Evolutionary conservation across 768 basidiomycete species (phyloP).

Genomic region (Coprinopsis cinerea): DNA sequence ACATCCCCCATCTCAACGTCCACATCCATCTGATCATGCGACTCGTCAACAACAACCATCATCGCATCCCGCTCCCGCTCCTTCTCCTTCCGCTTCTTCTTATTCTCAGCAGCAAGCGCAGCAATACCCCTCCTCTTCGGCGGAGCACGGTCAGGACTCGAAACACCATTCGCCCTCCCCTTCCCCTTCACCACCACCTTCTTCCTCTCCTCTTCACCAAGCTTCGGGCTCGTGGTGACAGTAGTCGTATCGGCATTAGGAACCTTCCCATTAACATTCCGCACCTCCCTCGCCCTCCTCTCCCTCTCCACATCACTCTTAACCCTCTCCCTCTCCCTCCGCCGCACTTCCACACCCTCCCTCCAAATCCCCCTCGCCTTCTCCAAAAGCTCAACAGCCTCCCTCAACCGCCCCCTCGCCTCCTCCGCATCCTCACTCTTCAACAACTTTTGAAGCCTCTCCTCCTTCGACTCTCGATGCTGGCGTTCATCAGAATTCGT

Average conservation of each 20-base stretch:
- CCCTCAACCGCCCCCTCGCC: slow-evolving; percentile 44
- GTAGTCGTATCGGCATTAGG: background rate
- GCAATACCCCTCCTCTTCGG: background rate
- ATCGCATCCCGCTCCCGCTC: background rate
- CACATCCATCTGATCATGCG: background rate
- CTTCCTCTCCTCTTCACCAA: background rate
- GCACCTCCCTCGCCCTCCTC: background rate
- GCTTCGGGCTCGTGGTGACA: background rate
- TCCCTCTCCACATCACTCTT: background rate
- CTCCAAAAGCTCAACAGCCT: slow-evolving; percentile 39
- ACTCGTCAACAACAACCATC: background rate
- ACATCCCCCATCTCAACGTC: slow-evolving; percentile 4
- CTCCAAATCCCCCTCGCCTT: slow-evolving; percentile 26
- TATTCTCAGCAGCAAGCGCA: background rate
- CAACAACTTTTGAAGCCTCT: slow-evolving; percentile 31
- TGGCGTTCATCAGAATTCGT: background rate
- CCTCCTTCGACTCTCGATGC: slow-evolving; percentile 25
- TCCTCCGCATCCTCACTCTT: slow-evolving; percentile 47
- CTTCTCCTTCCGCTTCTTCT: slow-evolving; percentile 2
- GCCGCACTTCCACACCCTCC: slow-evolving; percentile 2
- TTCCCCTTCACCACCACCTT: slow-evolving; percentile 1
- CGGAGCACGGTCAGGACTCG: background rate
- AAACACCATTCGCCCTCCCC: background rate
- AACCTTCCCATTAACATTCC: background rate
- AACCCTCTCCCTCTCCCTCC: slow-evolving; percentile 5